Base-by-base conservation (phyloP, 2,329 filamentous ascomycete genomes). In the Fusarium tanahbumbuense region DNA sequence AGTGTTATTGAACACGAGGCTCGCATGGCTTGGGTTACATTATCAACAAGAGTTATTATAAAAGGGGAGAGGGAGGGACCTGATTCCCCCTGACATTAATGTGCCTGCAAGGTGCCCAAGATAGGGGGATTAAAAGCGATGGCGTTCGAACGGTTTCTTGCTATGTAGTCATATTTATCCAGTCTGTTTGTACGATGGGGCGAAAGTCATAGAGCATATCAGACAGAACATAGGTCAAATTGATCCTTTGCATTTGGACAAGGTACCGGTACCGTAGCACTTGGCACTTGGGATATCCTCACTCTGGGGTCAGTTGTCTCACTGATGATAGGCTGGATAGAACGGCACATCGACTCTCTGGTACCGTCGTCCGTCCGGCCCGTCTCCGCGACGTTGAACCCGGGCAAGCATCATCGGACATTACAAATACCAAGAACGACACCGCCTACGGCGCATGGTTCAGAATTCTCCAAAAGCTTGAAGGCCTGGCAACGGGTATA, bases 81-180 rank as follows among this genome's bases (percentile, higher is more conserved):
- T 55, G 52, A 64, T 60, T 56, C 44, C 55, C 50, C 70, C 37
- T 57, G 49, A 50, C 68, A 54, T 59, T 67, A 66, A 74, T 62
- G 48, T 27, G 49, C 60, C 60, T 37, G 16, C 18, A 23, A 42
- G 60, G 57, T 63, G 73, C 42, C 62, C 42, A 65, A 62, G 66
- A 18, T 60, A 52, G 60, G 68, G 54, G 60, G 55, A 62, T 45
- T 44, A 68, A 75, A 73, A 76, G 75, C 76, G 76, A 77, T 58
- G 76, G 76, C 76, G 76, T 70, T 77, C 64, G 57, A 73, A 73
- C 48, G 60, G 74, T 70, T 71, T 75, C 52, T 71, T 69, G 71
- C 46, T 65, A 66, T 70, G 53, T 61, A 59, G 72, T 56, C 63
- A 53, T 60, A 40, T 48, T 56, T 62, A 63, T 63, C 46, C 45